Conservation (phyloP, 331 rosid genomes). For the Rosa hybrid region DNA sequence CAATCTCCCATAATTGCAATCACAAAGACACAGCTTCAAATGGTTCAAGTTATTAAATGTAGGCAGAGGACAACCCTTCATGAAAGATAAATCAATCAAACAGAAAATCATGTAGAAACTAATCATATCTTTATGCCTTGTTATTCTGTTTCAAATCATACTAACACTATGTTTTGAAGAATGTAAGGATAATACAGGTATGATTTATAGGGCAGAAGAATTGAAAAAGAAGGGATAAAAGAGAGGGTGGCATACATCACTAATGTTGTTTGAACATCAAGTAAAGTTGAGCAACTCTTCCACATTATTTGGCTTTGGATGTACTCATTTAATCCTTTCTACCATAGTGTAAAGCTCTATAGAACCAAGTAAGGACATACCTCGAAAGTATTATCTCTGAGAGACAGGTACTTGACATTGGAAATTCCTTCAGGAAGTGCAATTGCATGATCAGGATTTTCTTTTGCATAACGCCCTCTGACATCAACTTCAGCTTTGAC, state of each 20-base stretch:
- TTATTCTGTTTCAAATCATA: background rate
- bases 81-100: background rate
- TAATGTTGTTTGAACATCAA: background rate
- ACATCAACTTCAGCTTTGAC: background rate
- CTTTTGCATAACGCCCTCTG: background rate
- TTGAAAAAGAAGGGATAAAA: background rate
- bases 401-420: background rate
- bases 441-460: background rate
- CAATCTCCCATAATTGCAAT: background rate
- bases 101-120: background rate
- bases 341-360: background rate
- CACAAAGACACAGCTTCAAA: background rate
- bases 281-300: no score
- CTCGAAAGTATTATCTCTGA: background rate
- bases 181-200: background rate
- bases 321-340: background rate
- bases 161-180: background rate
- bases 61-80: background rate
- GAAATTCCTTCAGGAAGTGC: background rate
- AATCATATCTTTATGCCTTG: background rate
- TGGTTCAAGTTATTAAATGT: background rate
- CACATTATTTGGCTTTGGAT: no score
- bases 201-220: no score
- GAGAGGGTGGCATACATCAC: background rate
- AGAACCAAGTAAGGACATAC: background rate